Evolutionary conservation across 1,284 basidiomycete species (phyloP).

Genomic region (Cutaneotrichosporon spelunceum): DNA sequence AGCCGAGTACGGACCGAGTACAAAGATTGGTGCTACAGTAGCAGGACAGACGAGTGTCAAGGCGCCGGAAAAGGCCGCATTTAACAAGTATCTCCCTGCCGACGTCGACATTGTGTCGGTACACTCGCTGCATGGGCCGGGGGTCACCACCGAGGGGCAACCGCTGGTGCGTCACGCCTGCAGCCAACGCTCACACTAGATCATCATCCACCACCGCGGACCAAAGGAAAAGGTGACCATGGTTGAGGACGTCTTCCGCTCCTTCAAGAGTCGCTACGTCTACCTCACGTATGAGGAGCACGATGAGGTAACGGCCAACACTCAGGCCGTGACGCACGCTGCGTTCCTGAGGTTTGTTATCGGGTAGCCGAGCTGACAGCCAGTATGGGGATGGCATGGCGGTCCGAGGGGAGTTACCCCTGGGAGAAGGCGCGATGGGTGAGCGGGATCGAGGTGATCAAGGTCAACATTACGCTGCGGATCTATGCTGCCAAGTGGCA

Average conservation of each 20-base stretch:
- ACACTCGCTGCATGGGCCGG: slow-evolving; percentile 92
- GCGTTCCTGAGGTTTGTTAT: slow-evolving; percentile 80
- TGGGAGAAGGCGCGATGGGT: slow-evolving; percentile 93
- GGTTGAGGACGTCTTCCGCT: slow-evolving; percentile 78
- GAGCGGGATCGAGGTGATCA: slow-evolving; percentile 97
- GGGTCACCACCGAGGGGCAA: slow-evolving; percentile 84
- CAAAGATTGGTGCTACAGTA: slow-evolving; percentile 87
- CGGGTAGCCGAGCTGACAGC: slow-evolving; percentile 9
- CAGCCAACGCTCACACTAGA: slow-evolving; percentile 53
- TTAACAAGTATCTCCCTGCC: slow-evolving; percentile 79
- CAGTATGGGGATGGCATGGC: slow-evolving; percentile 98
- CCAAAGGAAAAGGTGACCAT: slow-evolving; percentile 68
- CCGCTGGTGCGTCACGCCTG: slow-evolving; percentile 64
- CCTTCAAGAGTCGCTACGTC: slow-evolving; percentile 83
- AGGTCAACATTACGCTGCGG: slow-evolving; percentile 93
- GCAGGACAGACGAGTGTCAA: slow-evolving; percentile 96
- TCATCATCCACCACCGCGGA: slow-evolving; percentile 84
- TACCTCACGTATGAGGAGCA: slow-evolving; percentile 94
- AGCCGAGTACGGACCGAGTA: slow-evolving; percentile 84
- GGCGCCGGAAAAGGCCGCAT: slow-evolving; percentile 85
- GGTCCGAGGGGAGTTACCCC: slow-evolving; percentile 71
- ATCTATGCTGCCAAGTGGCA: slow-evolving; percentile 99
- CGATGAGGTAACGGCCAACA: slow-evolving; percentile 93
- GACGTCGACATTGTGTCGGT: slow-evolving; percentile 89
- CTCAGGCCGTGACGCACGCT: slow-evolving; percentile 96